These are phyloP conservation scores for Baorangia bicolor DNA, from an alignment of 768 basidiomycete species.

Conservation along the genomic window DNA sequence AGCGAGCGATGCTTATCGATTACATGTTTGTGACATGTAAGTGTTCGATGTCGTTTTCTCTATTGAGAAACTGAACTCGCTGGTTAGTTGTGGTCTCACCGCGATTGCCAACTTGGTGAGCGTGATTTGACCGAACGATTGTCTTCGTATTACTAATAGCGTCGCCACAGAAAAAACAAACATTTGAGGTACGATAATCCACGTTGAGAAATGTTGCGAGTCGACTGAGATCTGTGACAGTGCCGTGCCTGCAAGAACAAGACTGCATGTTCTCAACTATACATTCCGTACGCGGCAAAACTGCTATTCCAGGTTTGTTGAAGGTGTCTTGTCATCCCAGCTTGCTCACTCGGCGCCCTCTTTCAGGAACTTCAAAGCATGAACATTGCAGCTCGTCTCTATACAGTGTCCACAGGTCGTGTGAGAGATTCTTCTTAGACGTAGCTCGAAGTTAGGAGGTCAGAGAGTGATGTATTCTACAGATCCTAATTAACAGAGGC, in stretches of 20 bases:
- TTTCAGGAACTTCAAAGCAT: conserved; percentile 87
- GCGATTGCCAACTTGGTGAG: conserved; percentile 94
- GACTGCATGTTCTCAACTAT: conserved; percentile 87
- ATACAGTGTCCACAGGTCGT: conserved; percentile 84
- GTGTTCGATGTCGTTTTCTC: conserved; percentile 31
- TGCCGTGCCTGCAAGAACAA: conserved; percentile 98
- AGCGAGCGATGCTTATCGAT: conserved; percentile 87
- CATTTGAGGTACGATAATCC: conserved; percentile 66
- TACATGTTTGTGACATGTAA: conserved; percentile 96
- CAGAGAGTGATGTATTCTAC: conserved; percentile 36
- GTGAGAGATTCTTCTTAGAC: conserved; percentile 55
- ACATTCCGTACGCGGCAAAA: conserved; percentile 97
- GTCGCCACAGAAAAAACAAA: conserved; percentile 83
- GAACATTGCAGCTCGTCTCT: conserved; percentile 89
- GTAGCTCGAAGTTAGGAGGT: background rate
- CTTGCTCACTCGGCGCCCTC: background rate
- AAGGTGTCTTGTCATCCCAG: background rate
- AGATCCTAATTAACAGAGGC: conserved; percentile 24
- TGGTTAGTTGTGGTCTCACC: conserved; percentile 82
- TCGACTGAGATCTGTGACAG: conserved; percentile 28
- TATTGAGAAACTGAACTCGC: conserved; percentile 8
- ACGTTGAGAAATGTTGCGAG: background rate
- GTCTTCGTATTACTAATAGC: conserved; percentile 10
- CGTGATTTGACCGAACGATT: conserved; percentile 12
- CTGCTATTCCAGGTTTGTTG: conserved; percentile 83